Evolutionary conservation across 768 basidiomycete genomes (phyloP).

Genomic region (Fomitopsis pulvina): DNA sequence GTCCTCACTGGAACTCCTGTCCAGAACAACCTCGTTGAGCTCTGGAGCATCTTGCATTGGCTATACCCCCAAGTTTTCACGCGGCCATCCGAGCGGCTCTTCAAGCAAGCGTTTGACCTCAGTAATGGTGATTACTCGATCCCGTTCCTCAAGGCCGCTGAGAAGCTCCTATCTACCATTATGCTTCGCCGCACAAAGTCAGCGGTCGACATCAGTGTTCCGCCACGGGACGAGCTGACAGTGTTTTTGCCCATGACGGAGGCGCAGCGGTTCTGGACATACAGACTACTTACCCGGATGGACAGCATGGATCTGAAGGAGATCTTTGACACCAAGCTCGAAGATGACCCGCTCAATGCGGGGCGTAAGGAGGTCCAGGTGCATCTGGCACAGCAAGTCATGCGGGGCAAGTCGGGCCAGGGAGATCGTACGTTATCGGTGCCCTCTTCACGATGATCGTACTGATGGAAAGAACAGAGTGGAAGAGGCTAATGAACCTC

Average conservation of each 20-base stretch:
- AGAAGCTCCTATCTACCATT: constrained; percentile 40
- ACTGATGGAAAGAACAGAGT: constrained; percentile 30
- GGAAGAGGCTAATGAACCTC: constrained; percentile 58
- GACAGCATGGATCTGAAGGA: constrained; percentile 40
- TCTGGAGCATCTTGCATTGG: constrained; percentile 52
- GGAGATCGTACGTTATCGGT: constrained; percentile 21
- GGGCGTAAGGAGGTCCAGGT: constrained; percentile 35
- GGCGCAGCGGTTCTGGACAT: constrained; percentile 57
- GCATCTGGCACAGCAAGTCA: constrained; percentile 33
- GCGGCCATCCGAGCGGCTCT: constrained; percentile 36
- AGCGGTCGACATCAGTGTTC: constrained; percentile 41
- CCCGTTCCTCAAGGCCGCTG: constrained; percentile 40
- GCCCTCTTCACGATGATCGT: neutral
- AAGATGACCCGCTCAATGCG: constrained; percentile 24
- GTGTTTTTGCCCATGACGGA: constrained; percentile 54
- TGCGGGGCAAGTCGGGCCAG: constrained; percentile 21
- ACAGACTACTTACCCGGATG: constrained; percentile 45
- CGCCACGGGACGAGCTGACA: constrained; percentile 51
- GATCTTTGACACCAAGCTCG: constrained; percentile 33
- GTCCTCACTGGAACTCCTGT: constrained; percentile 73
- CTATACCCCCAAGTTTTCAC: constrained; percentile 51
- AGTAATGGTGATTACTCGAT: constrained; percentile 42
- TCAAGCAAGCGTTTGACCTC: constrained; percentile 51
- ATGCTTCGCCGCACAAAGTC: constrained; percentile 61
- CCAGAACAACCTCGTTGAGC: constrained; percentile 56